Conservation (phyloP, 805 yeast species). For the Clavispora fructus region DNA sequence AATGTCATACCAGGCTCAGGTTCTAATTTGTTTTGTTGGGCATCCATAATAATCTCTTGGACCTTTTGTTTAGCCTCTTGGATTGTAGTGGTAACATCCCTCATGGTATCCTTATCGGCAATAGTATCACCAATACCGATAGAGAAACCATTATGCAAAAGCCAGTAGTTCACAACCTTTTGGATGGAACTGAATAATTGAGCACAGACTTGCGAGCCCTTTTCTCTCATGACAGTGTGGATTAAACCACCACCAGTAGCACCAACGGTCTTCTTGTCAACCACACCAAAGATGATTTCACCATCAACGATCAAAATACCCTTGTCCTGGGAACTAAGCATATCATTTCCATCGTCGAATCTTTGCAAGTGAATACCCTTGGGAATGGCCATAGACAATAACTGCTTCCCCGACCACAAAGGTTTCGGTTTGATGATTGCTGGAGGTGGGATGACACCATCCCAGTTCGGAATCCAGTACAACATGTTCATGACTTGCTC, state of each 20-base stretch:
- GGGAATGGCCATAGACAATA: slow-evolving; percentile 88
- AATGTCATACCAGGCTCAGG: slow-evolving; percentile 99
- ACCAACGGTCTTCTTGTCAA: slow-evolving; percentile 96
- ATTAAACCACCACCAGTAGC: slow-evolving; percentile 97
- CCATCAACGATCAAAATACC: slow-evolving; percentile 97
- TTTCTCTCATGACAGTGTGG: slow-evolving; percentile 96
- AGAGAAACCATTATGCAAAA: slow-evolving; percentile 93
- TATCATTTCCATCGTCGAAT: slow-evolving; percentile 83
- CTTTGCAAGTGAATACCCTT: slow-evolving; percentile 93
- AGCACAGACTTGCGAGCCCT: slow-evolving; percentile 89
- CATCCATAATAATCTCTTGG: slow-evolving; percentile 87
- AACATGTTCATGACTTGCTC: slow-evolving; percentile 95
- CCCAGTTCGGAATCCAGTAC: slow-evolving; percentile 99
- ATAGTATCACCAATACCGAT: slow-evolving; percentile 99
- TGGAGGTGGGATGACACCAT: slow-evolving; percentile 95
- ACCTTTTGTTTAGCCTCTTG: slow-evolving; percentile 91
- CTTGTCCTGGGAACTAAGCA: slow-evolving; percentile 81
- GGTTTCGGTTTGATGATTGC: slow-evolving; percentile 93
- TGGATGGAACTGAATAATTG: slow-evolving; percentile 87
- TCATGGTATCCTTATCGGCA: slow-evolving; percentile 96
- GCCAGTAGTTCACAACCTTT: slow-evolving; percentile 94
- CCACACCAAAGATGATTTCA: slow-evolving; percentile 95
- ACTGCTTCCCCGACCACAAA: slow-evolving; percentile 95
- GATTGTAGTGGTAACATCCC: slow-evolving; percentile 86
- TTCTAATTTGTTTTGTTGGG: slow-evolving; percentile 79